These are phyloP conservation scores for Nicotiana otophora DNA, from an alignment of 257 asterid genomes.

Conservation along the genomic window DNA sequence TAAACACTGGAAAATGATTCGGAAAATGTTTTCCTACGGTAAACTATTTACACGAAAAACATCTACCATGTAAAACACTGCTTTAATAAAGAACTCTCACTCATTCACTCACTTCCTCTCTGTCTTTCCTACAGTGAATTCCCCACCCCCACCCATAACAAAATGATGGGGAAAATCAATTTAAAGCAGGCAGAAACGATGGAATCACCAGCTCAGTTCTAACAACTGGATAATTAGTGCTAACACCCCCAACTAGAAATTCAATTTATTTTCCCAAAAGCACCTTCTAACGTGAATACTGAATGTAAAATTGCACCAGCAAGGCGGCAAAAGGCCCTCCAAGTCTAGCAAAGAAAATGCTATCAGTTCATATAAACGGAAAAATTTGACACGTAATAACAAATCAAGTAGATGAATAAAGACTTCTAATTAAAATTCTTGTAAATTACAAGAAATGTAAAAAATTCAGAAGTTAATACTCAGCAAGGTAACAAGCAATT, in stretches of 20 bases:
- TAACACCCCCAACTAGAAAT: neutral
- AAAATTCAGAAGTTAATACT: neutral
- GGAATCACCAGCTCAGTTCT: neutral
- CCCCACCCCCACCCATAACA: neutral
- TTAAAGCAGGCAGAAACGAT: neutral
- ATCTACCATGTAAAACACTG: too few species aligned
- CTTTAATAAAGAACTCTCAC: too few species aligned
- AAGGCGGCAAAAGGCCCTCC: neutral
- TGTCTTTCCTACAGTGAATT: too few species aligned
- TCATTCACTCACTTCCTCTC: too few species aligned
- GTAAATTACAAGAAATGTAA: neutral
- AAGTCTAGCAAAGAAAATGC: too few species aligned
- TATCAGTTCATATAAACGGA: too few species aligned
- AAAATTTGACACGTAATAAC: too few species aligned
- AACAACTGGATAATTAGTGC: neutral
- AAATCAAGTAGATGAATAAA: too few species aligned
- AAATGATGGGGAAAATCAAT: neutral
- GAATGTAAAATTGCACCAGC: neutral
- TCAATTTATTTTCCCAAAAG: neutral
- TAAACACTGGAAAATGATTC: neutral
- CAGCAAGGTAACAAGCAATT: neutral
- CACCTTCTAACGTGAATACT: neutral
- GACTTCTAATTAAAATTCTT: neutral
- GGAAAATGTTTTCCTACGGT: neutral
- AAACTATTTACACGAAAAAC: too few species aligned